Evolutionary conservation across 78 protist genomes (phyloP).

Genomic region (Dictyostelium citrinum): DNA sequence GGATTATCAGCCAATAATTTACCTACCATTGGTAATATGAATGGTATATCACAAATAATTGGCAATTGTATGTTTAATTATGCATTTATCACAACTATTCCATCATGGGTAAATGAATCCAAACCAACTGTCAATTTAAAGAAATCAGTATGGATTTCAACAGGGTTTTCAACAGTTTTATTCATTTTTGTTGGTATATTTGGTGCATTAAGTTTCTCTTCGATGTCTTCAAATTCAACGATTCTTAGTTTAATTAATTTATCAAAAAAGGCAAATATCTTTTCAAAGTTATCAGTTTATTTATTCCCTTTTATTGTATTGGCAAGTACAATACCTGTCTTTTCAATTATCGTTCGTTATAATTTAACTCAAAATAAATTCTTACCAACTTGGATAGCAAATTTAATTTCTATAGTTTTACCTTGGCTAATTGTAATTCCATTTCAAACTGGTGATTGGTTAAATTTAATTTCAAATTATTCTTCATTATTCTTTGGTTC

Average conservation of each 20-base stretch:
- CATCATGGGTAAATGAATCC: slow-evolving; percentile 79
- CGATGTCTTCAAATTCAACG: slow-evolving; percentile 20
- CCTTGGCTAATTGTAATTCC: slow-evolving; percentile 70
- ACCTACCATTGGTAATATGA: slow-evolving; percentile 12
- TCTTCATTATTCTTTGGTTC: slow-evolving; percentile 16
- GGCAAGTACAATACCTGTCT: slow-evolving; percentile 64
- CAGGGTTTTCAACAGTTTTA: neutral
- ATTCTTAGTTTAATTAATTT: slow-evolving; percentile 26
- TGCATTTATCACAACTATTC: slow-evolving; percentile 70
- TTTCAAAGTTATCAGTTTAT: slow-evolving; percentile 51
- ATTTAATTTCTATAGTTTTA: slow-evolving; percentile 1
- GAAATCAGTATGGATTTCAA: slow-evolving; percentile 1
- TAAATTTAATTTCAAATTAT: slow-evolving; percentile 27
- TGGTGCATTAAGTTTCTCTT: slow-evolving; percentile 24
- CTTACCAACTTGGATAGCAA: neutral
- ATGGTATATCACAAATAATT: slow-evolving; percentile 35
- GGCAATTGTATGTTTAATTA: slow-evolving; percentile 76
- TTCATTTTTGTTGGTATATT: slow-evolving; percentile 34
- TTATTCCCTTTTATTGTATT: slow-evolving; percentile 65
- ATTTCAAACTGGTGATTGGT: slow-evolving; percentile 65
- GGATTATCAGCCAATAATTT: slow-evolving; percentile 17
- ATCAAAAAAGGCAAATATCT: slow-evolving; percentile 3
- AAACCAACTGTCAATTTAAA: slow-evolving; percentile 43
- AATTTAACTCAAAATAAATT: slow-evolving; percentile 42
- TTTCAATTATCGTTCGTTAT: slow-evolving; percentile 73